Evolutionary conservation across 2,329 filamentous ascomycete species (phyloP).

Genomic region (Phialophora verrucosa): DNA sequence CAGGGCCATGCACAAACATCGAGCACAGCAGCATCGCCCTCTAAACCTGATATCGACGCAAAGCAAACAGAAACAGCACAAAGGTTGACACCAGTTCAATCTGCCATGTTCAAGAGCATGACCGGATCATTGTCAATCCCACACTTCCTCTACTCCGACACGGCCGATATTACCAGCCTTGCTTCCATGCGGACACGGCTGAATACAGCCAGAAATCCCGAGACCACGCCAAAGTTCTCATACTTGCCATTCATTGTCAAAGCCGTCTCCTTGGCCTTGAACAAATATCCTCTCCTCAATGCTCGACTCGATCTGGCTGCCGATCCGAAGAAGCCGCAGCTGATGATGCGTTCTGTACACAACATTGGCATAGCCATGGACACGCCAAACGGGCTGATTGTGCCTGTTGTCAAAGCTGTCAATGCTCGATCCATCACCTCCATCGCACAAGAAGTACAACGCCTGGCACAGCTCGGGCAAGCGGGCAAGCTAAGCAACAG

Average conservation of each 20-base stretch:
- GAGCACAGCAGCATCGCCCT: constrained; percentile 44
- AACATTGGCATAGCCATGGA: constrained; percentile 98
- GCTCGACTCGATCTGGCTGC: constrained; percentile 72
- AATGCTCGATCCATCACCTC: constrained; percentile 75
- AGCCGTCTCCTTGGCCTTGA: constrained; percentile 83
- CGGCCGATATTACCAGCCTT: constrained; percentile 79
- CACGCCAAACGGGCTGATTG: constrained; percentile 83
- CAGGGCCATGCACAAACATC: constrained; percentile 50
- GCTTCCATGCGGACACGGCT: constrained; percentile 74
- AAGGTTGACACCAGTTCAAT: constrained; percentile 77
- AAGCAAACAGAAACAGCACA: constrained; percentile 71
- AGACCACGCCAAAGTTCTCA: constrained; percentile 70
- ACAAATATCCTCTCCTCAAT: constrained; percentile 85
- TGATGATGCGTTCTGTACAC: constrained; percentile 81
- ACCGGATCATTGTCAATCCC: constrained; percentile 88
- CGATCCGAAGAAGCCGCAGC: constrained; percentile 68
- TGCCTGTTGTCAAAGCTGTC: constrained; percentile 89
- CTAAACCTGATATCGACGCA: constrained; percentile 48
- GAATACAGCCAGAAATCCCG: constrained; percentile 63
- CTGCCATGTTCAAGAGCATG: constrained; percentile 98
- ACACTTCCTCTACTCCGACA: constrained; percentile 93
- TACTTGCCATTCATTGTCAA: constrained; percentile 96
- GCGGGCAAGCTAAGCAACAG: constrained; percentile 74
- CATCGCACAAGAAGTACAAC: constrained; percentile 75
- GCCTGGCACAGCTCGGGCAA: constrained; percentile 74